A percentile compares a stretch with the other conserved stretches of the same genome.
These are phyloP conservation scores for Zasmidium angulare DNA, from an alignment of 2,329 filamentous ascomycete species.

Conservation along the genomic window DNA sequence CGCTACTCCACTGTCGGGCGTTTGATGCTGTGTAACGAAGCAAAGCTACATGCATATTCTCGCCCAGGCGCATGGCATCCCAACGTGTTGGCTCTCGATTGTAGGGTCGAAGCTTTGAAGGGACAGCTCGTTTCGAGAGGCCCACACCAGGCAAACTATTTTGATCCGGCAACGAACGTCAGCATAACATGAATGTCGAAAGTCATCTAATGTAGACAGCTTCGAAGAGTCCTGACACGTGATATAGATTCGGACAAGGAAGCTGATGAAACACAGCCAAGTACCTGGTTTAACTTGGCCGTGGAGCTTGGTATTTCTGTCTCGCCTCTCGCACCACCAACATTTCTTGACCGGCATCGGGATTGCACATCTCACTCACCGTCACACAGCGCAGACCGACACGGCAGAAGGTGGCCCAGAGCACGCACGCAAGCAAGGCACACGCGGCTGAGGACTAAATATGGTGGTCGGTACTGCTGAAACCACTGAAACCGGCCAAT, in stretches of 20 bases:
- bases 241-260: neutral
- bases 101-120: neutral
- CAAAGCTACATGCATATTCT: neutral
- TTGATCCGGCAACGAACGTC: too few species aligned
- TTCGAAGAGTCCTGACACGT: neutral
- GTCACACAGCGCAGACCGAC: neutral
- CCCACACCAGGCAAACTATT: too few species aligned
- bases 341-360: neutral
- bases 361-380: neutral
- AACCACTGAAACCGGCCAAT: neutral
- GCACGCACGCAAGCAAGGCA: neutral
- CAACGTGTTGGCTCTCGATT: neutral
- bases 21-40: neutral
- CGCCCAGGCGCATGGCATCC: slow-evolving; percentile 1
- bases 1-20: slow-evolving; percentile 8
- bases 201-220: neutral
- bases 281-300: neutral
- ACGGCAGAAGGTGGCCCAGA: neutral
- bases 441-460: neutral
- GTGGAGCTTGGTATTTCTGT: neutral
- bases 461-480: neutral
- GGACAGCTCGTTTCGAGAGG: neutral
- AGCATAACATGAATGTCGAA: neutral
- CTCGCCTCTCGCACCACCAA: neutral
- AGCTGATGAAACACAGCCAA: neutral